A percentile compares a stretch with the other conserved stretches of the same genome.
Conservation (phyloP, 1,284 basidiomycete species). For the Leccinum huronense region DNA sequence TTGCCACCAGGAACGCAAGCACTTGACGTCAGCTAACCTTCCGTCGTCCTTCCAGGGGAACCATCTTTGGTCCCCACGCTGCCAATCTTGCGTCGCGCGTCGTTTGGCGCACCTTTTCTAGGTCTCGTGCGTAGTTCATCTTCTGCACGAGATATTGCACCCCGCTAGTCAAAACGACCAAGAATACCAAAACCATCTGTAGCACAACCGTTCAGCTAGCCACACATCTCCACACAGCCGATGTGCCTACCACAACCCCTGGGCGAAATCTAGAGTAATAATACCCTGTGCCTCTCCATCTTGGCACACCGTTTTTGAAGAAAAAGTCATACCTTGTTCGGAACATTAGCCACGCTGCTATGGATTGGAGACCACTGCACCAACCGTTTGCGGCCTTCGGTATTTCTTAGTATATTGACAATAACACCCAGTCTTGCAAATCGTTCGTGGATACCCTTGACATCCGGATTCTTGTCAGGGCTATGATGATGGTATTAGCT, state of each 20-base stretch:
- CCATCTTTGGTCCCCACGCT: constrained; percentile 75
- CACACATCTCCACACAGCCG: background rate
- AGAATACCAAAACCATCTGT: constrained; percentile 67
- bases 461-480: constrained; percentile 89
- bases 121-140: constrained; percentile 74
- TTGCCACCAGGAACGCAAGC: constrained; percentile 5
- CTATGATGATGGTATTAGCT: constrained; percentile 42
- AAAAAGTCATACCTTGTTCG: constrained; percentile 78
- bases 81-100: constrained; percentile 58
- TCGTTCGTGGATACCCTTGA: constrained; percentile 78
- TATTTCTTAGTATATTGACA: constrained; percentile 73
- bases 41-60: constrained; percentile 56
- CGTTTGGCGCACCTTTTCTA: constrained; percentile 68
- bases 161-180: constrained; percentile 68
- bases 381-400: constrained; percentile 75
- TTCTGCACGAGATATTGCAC: constrained; percentile 79
- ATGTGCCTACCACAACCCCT: constrained; percentile 65
- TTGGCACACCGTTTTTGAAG: constrained; percentile 88
- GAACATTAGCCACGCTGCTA: constrained; percentile 8
- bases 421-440: constrained; percentile 90
- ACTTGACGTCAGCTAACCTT: constrained; percentile 48
- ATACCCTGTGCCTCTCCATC: constrained; percentile 85
- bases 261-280: constrained; percentile 93
- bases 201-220: constrained; percentile 4
- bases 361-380: constrained; percentile 29